Evolutionary conservation across 805 yeast species (phyloP), one percentile per base, ranked within the genome.

Genomic region (Sugiyamaella floridensis): DNA sequence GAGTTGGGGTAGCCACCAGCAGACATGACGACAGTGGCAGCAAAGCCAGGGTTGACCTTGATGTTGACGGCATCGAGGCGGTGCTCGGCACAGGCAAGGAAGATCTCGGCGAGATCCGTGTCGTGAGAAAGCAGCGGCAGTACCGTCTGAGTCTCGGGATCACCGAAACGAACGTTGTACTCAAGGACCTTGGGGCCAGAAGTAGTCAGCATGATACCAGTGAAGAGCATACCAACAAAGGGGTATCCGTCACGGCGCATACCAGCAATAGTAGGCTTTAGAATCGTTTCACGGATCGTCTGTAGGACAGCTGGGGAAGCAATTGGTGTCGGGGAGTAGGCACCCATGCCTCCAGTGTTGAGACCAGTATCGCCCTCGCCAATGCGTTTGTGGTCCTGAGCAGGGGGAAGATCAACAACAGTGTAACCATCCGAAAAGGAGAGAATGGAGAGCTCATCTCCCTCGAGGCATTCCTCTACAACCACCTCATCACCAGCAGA

Each of bases 261-360:
- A 54, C 99, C 98, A 62, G 83, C 89, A 64, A 93, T 84, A 40
- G 97, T 86, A 52, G 98, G 98, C 71, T 85, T 82, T 63, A 95
- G 78, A 62, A 95, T 78, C n/a, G 78, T 75, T 47, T 75, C 73
- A 64, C 89, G 82, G 66, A 93, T 89, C 69, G 82, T 76, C 56
- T 76, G 72, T 63, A 90, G 70, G 40, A 93, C 67, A 20, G 78
- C 76, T 1, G 88, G 82, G 16, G 97, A 88, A 16, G 95, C 98
- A 57, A 89, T 76, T 52, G 99, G 99, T 10, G 98, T 95, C 32
- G 99, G 99, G 7, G 98, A 93, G 66, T 93, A 93, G 7, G 98
- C 96, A 58, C 99, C 99, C 99, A 93, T 93, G 58, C 99, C 99
- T 61, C 99, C 99, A 40, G 99, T 93, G 73, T 93, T 93, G 57